A percentile compares a stretch with the other conserved stretches of the same genome.
Evolutionary conservation across 2,329 filamentous ascomycete species (phyloP).

Genomic region (Aureobasidium sp.): DNA sequence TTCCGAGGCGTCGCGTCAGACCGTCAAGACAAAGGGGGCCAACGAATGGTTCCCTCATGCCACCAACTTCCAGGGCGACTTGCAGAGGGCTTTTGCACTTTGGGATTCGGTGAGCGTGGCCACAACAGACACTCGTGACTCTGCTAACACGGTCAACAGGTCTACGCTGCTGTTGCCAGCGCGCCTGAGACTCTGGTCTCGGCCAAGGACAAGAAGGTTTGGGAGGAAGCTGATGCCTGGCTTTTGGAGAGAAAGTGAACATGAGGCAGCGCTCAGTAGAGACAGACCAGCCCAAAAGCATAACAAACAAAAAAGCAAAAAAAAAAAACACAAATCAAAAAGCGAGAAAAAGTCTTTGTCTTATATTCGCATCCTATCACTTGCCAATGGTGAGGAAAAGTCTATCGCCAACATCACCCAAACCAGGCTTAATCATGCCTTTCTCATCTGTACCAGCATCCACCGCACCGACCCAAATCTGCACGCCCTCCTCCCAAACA

Average conservation of each 20-base stretch:
- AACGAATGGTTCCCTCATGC: conserved; percentile 57
- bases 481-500: conserved; percentile 70
- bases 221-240: conserved; percentile 33
- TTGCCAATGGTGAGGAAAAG: conserved; percentile 87
- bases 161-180: conserved; percentile 52
- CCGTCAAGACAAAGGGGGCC: conserved; percentile 45
- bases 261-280: not conserved
- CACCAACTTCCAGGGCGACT: conserved; percentile 50
- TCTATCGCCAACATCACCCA: conserved; percentile 86
- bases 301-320: not conserved
- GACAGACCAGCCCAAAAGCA: not conserved
- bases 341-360: not conserved
- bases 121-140: not conserved
- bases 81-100: conserved; percentile 54
- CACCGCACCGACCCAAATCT: conserved; percentile 77
- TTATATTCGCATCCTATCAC: conserved; percentile 32
- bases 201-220: conserved; percentile 43
- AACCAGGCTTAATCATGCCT: conserved; percentile 84
- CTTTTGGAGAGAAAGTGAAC: conserved; percentile 15
- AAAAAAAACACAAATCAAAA: not conserved
- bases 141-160: conserved; percentile 30
- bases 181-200: conserved; percentile 42
- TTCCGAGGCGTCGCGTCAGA: conserved; percentile 41
- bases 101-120: conserved; percentile 55
- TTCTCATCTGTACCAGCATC: conserved; percentile 66